Base-by-base conservation (phyloP, 1,284 basidiomycete genomes). In the Phenoliferia sp. region DNA sequence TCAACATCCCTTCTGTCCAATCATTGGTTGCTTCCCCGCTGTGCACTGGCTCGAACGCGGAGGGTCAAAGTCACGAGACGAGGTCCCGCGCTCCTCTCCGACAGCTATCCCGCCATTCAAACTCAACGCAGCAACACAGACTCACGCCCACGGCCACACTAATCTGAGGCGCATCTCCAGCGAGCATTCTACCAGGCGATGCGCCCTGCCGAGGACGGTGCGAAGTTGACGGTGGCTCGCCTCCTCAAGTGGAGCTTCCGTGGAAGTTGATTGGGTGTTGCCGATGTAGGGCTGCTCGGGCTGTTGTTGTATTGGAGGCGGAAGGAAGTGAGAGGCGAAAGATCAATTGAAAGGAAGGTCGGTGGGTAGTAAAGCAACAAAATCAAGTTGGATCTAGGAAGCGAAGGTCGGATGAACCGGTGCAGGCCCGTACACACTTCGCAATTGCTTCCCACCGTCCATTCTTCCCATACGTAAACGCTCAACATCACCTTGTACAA, bases 61-160 rank as follows among this genome's bases (percentile, higher is more conserved):
- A 5, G 19, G 6, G n/a, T 3, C 54, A 5, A 29, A 15, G 3
- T 32, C 31, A 31, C 6, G 34, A 10, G 33, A 29, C 44, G 29
- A 28, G 31, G 44, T 50, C 39, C 39, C 7, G 31, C 59, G 17
- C 19, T 22, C 59, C 31, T 17, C 31, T 17, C 16, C 22, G 31
- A 48, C 44, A 5, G 44, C 3, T 15, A 1, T 15, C 19, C 39
- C 32, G 12, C 10, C 44, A 3, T 44, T 31, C 33, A 15, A 12
- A 58, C 34, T 2, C 12, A 17, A n/a, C 34, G 29, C 32, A 19
- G 22, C 29, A 39, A 19, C 16, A n/a, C 12, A 26, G 39, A 59
- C 58, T 59, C n/a, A 59, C 58, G 15, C 58, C 58, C 3, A 39
- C 58, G 34, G 58, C 58, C 19, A 59, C 58, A 32, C 34, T 39